phyloP scores from a whole-genome alignment of 345 rosid species.

The Eucalyptus erythrocorys region DNA sequence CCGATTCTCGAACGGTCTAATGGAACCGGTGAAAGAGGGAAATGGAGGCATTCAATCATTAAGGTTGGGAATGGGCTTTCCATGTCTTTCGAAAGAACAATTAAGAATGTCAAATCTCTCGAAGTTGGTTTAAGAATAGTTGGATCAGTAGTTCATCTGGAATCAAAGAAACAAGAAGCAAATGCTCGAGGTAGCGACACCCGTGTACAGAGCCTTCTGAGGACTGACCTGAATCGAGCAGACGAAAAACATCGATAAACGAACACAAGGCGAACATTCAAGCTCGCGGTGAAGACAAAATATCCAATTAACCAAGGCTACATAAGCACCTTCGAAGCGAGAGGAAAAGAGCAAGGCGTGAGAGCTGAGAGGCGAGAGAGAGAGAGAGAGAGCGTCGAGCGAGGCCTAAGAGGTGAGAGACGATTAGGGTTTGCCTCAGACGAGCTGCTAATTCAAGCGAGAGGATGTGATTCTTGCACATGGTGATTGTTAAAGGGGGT shows the following conservation, averaged over 20 bases:
- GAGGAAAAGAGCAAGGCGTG: background rate
- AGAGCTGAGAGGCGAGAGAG: no score
- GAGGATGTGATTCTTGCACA: no score
- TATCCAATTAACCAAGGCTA: background rate
- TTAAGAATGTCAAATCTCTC: background rate
- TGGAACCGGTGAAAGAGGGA: background rate
- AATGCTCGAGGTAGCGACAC: background rate
- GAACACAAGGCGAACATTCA: background rate
- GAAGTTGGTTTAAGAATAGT: background rate
- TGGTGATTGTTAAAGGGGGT: no score
- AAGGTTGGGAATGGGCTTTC: background rate
- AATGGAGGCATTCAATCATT: background rate
- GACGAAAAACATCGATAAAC: background rate
- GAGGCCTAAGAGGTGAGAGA: no score
- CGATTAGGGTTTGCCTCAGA: no score
- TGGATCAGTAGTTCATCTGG: background rate
- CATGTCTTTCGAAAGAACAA: background rate
- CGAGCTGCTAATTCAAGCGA: no score
- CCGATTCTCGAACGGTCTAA: background rate
- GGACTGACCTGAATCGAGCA: slow-evolving; percentile 28
- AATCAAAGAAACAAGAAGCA: background rate
- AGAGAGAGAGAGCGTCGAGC: no score
- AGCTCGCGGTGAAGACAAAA: background rate
- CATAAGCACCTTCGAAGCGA: background rate
- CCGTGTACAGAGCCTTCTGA: background rate